Evolutionary conservation across 176 grass and related monocot species (phyloP), one percentile per base, ranked within the genome.

Genomic region (Leersia perrieri): DNA sequence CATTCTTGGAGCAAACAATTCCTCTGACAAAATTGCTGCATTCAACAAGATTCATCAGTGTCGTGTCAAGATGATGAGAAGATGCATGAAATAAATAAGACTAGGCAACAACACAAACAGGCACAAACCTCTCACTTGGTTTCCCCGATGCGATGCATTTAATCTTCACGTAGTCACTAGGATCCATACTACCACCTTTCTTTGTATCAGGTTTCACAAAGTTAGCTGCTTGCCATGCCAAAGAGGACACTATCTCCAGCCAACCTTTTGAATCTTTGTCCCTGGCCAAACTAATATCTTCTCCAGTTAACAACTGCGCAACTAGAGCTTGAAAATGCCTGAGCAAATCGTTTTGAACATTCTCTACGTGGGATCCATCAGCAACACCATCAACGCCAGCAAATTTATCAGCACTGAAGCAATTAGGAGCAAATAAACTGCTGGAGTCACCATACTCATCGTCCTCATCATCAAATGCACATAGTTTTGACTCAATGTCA

Each of bases 1-100:
- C 49, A 90, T 98, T 98, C 79, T 98, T 98, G 29, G 92, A 90
- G 85, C 95, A 98, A 76, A 94, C 95, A 64, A 98, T 85, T 70
- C 95, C 95, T 81, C 85, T 94, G 27, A 98, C 66, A 82, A 98
- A 84, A 66, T 89, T 78, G 53, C 95, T 98, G 87, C 66, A 78
- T 45, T 49, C 4, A 76, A 87, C 32, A 64, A 70, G 22, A 23
- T 16, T 62, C 2, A 49, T 90, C 61, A 88, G 69, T 78, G 53
- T 60, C 60, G 35, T 23, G 13, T 45, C 12, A 70, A 23, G n/a
- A 66, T 63, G 29, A 67, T 73, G 14, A 32, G 62, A 70, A 83
- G 33, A 87, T 51, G 76, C 25, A 41, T 80, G 23, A 30, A 78
- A 76, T 57, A 34, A 32, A 31, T n/a, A n/a, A n/a, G n/a, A n/a